A percentile compares a stretch with the other conserved stretches of the same genome.
These are phyloP conservation scores for Helenozyma rhizophorensis DNA, from an alignment of 805 yeast genomes.

Conservation along the genomic window DNA sequence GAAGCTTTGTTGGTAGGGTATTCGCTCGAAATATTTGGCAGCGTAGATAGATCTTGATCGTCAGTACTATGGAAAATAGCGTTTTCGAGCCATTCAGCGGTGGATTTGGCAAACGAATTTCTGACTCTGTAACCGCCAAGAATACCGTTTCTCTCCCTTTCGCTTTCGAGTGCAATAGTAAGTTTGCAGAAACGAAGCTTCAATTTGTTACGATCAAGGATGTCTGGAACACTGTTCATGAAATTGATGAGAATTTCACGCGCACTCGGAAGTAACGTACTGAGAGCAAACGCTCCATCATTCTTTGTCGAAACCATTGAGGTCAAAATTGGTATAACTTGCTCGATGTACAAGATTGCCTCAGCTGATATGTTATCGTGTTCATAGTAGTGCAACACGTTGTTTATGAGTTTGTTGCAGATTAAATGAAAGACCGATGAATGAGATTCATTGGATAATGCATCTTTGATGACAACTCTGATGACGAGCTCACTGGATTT, in stretches of 20 bases:
- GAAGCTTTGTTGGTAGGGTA: constrained; percentile 21
- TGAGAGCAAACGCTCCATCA: constrained; percentile 33
- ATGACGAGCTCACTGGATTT: constrained; percentile 48
- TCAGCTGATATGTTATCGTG: constrained; percentile 23
- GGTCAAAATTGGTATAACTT: constrained; percentile 43
- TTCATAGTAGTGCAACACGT: constrained; percentile 32
- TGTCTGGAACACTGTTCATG: constrained; percentile 24
- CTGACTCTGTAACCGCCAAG: constrained; percentile 45
- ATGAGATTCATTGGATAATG: constrained; percentile 61
- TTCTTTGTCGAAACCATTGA: constrained; percentile 30
- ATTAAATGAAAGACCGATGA: constrained; percentile 50
- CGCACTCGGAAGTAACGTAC: constrained; percentile 27
- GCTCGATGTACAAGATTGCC: constrained; percentile 42
- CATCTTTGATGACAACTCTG: constrained; percentile 70
- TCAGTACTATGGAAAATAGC: constrained; percentile 39
- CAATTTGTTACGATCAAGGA: constrained; percentile 29
- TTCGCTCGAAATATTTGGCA: constrained; percentile 3
- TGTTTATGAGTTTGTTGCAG: constrained; percentile 39
- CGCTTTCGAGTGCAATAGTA: constrained; percentile 29
- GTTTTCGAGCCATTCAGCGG: constrained; percentile 51
- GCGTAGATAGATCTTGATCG: background rate
- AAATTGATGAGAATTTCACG: constrained; percentile 24
- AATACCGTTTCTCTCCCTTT: constrained; percentile 29
- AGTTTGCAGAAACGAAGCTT: constrained; percentile 43
- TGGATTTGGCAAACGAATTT: constrained; percentile 43